phyloP scores from a whole-genome alignment of 305 asterid species.

The Lippia alba region DNA sequence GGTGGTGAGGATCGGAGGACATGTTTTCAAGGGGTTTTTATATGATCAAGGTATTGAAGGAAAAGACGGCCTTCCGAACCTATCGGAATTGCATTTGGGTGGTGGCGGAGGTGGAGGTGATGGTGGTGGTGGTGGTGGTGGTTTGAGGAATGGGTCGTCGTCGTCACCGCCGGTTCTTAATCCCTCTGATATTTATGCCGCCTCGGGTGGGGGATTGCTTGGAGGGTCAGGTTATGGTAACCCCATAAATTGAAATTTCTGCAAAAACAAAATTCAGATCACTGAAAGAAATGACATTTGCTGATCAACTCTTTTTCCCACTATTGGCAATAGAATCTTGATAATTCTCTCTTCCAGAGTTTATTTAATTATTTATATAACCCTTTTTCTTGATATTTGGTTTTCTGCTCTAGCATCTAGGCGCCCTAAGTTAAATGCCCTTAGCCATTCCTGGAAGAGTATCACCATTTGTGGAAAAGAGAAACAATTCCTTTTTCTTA shows the following conservation, averaged over 20 bases:
- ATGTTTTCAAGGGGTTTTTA: conserved; percentile 70
- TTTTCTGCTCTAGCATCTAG: conserved; percentile 30
- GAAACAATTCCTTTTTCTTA: not conserved
- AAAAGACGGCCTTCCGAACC: conserved; percentile 53
- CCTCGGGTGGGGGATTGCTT: conserved; percentile 46
- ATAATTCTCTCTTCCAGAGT: conserved; percentile 22
- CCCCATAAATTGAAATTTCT: conserved; percentile 38
- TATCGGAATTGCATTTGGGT: conserved; percentile 70
- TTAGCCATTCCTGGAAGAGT: conserved; percentile 22
- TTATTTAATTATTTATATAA: not conserved
- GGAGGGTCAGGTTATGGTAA: conserved; percentile 56
- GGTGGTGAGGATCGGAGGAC: conserved; percentile 69
- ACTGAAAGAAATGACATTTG: conserved; percentile 21
- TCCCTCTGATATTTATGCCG: conserved; percentile 39
- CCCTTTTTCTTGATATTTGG: conserved; percentile 24
- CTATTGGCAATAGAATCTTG: conserved; percentile 31
- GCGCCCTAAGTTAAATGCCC: conserved; percentile 2
- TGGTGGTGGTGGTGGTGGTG: conserved; percentile 24
- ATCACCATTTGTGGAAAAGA: not conserved
- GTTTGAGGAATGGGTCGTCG: conserved; percentile 32
- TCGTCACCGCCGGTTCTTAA: conserved; percentile 38
- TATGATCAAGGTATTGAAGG: conserved; percentile 69
- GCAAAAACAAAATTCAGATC: not conserved
- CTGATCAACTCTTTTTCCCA: not conserved
- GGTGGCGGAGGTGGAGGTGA: conserved; percentile 45